These are phyloP conservation scores for Wickerhamomyces queroliae DNA, from an alignment of 805 yeast species.

Conservation along the genomic window DNA sequence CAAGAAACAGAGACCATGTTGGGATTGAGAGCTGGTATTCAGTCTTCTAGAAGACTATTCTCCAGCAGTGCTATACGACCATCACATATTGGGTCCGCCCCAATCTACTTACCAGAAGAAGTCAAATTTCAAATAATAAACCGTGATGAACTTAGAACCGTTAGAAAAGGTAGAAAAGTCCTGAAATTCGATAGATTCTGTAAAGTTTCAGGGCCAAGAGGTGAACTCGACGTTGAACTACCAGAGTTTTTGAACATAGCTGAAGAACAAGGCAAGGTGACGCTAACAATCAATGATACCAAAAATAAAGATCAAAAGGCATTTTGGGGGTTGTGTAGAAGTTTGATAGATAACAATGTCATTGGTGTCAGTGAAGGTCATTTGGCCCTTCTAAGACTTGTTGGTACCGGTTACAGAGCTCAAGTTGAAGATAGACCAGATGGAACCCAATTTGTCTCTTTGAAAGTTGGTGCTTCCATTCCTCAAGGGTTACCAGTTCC, in stretches of 20 bases:
- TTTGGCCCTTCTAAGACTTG: constrained; percentile 76
- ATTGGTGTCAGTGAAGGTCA: constrained; percentile 94
- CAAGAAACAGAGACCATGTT: too few relatives aligned
- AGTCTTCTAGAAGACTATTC: constrained; percentile 25
- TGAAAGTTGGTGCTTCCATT: constrained; percentile 86
- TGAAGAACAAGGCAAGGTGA: constrained; percentile 33
- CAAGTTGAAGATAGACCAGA: constrained; percentile 49
- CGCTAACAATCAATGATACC: constrained; percentile 53
- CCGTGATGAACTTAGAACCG: constrained; percentile 48
- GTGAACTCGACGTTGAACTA: constrained; percentile 52
- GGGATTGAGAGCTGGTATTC: constrained; percentile 2
- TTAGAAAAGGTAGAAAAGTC: constrained; percentile 61
- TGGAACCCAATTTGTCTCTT: constrained; percentile 48
- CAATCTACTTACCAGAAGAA: constrained; percentile 62
- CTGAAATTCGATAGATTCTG: constrained; percentile 53
- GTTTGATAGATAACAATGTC: constrained; percentile 69
- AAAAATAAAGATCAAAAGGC: constrained; percentile 64
- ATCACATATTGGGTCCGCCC: constrained; percentile 79
- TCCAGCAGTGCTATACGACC: constrained; percentile 23
- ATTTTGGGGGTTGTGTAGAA: constrained; percentile 94
- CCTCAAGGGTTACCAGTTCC: constrained; percentile 77
- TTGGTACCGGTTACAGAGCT: constrained; percentile 97
- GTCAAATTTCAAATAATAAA: constrained; percentile 44
- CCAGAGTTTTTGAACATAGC: constrained; percentile 64
- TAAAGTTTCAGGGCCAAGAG: constrained; percentile 73